Percentiles rank a stretch among this genome's conserved stretches.
phyloP scores from a whole-genome alignment of 2,329 filamentous ascomycete species.

The Aspergillus fijiensis region DNA sequence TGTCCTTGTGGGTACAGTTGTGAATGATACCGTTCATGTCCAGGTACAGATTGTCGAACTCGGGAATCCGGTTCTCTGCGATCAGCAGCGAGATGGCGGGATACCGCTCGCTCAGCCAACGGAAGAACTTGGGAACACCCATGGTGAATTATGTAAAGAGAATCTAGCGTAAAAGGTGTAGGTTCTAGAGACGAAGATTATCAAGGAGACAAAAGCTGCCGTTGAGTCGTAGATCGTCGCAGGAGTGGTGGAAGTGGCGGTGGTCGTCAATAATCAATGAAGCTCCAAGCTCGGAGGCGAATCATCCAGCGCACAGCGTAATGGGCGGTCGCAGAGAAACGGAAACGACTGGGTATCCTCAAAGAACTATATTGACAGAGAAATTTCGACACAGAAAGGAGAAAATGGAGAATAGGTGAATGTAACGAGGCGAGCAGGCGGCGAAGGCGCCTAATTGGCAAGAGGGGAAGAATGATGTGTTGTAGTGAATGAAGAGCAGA shows the following conservation, averaged over 20 bases:
- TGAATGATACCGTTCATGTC: conserved; percentile 99
- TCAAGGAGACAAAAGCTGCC: conserved; percentile 10
- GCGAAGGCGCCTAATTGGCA: conserved; percentile 7
- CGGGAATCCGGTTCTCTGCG: conserved; percentile 96
- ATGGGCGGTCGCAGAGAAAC: conserved; percentile 16
- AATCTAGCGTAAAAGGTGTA: background rate
- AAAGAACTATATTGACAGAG: conserved; percentile 15
- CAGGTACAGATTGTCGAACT: conserved; percentile 92
- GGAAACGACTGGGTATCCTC: conserved; percentile 21
- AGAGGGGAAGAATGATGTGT: background rate
- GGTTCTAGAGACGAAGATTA: background rate
- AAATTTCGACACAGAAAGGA: conserved; percentile 20
- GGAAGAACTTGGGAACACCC: conserved; percentile 86
- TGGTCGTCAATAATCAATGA: conserved; percentile 24
- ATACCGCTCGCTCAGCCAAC: conserved; percentile 99
- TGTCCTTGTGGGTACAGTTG: conserved; percentile 97
- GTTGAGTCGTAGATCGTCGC: conserved; percentile 10
- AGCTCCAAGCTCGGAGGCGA: conserved; percentile 22
- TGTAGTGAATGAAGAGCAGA: background rate
- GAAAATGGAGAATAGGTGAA: conserved; percentile 7
- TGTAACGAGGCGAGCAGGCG: background rate
- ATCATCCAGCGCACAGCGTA: conserved; percentile 14
- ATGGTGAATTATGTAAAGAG: conserved; percentile 41
- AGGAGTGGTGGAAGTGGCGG: conserved; percentile 22
- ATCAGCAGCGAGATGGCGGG: conserved; percentile 97